These are phyloP conservation scores for Solanum hybrid DNA, from an alignment of 305 asterid genomes.

Conservation along the genomic window DNA sequence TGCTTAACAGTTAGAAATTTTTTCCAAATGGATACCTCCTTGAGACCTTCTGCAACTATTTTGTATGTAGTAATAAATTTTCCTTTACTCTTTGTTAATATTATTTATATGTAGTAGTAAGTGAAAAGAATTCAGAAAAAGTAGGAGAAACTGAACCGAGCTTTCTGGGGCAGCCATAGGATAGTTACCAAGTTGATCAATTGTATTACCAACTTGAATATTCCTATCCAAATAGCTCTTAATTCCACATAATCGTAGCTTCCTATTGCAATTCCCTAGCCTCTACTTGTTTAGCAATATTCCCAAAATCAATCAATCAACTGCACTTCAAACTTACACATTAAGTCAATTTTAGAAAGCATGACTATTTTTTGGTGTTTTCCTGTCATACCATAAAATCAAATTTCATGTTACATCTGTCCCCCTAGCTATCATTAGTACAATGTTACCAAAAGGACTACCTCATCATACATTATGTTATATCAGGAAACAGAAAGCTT, in stretches of 20 bases:
- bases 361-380: background rate
- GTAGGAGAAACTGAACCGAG: background rate
- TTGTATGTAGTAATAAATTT: too few species aligned
- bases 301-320: background rate
- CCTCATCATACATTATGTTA: too few species aligned
- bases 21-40: too few species aligned
- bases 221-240: background rate
- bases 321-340: background rate
- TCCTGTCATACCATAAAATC: background rate
- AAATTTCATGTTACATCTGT: background rate
- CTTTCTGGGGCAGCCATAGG: background rate
- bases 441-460: too few species aligned
- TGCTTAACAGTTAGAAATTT: too few species aligned
- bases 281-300: background rate
- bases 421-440: background rate
- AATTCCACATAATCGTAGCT: background rate
- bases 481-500: too few species aligned
- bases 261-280: background rate
- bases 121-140: background rate
- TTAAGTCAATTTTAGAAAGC: background rate
- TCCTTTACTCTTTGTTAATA: background rate
- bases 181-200: too few species aligned
- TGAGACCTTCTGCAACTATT: too few species aligned
- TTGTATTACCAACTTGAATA: background rate
- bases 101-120: too few species aligned